These are phyloP conservation scores for Ganoderma lucidum DNA, from an alignment of 1,284 basidiomycete species.

Conservation along the genomic window DNA sequence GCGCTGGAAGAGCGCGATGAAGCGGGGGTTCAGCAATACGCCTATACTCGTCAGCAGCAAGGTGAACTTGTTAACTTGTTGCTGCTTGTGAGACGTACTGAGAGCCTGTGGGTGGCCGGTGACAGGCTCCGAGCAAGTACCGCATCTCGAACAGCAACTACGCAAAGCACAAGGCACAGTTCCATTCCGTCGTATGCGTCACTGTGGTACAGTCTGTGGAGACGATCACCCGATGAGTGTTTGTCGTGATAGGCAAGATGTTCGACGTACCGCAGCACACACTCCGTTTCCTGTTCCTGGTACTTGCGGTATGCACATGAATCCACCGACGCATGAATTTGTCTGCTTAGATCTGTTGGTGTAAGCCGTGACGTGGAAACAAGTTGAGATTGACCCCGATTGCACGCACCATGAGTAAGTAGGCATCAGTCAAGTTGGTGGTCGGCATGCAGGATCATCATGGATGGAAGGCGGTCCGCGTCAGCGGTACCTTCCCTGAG, in stretches of 20 bases:
- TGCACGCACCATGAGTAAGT: not conserved
- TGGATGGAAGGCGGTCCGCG: not conserved
- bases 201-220: constrained; percentile 7
- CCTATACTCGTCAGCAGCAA: constrained; percentile 1
- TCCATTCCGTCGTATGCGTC: constrained; percentile 5
- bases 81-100: not conserved
- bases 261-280: not conserved
- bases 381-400: not conserved
- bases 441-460: not conserved
- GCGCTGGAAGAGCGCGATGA: constrained; percentile 11
- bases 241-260: not conserved
- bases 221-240: not conserved
- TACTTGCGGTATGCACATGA: not conserved
- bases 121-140: constrained; percentile 6
- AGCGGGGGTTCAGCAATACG: constrained; percentile 3
- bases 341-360: not conserved
- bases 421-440: not conserved
- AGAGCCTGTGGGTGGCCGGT: too few species aligned
- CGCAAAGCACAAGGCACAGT: constrained; percentile 8
- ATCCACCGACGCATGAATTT: not conserved
- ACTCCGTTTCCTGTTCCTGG: not conserved
- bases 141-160: constrained; percentile 10
- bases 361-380: not conserved
- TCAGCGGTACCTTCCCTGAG: not conserved
- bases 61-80: not conserved